Conservation (phyloP, 2,329 filamentous ascomycete genomes). For the Aureobasidium namibiae region DNA sequence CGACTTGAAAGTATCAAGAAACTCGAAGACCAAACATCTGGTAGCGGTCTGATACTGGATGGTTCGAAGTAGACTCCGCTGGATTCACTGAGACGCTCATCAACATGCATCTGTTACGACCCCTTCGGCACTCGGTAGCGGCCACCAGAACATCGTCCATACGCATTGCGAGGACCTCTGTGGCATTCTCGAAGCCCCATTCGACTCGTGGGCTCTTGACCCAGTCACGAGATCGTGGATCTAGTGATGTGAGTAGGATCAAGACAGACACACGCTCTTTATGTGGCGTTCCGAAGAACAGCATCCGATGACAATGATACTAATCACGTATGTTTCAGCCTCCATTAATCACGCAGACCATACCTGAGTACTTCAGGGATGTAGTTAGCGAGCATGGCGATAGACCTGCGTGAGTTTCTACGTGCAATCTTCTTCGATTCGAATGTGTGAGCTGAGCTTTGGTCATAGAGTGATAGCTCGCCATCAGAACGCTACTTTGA, state of each 20-base stretch:
- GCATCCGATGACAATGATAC: neutral
- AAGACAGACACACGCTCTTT: neutral
- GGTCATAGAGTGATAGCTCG: slow-evolving; percentile 45
- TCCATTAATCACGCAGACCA: slow-evolving; percentile 57
- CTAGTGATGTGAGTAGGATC: slow-evolving; percentile 2
- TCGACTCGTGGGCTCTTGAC: slow-evolving; percentile 1
- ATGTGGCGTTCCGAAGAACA: neutral
- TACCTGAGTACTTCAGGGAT: slow-evolving; percentile 62
- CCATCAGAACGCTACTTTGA: slow-evolving; percentile 57
- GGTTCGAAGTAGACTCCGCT: too few relatives aligned
- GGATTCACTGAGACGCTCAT: neutral
- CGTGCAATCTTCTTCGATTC: neutral
- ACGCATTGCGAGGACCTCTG: neutral
- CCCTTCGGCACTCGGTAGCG: neutral
- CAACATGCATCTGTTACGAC: neutral
- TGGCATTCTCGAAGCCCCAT: neutral
- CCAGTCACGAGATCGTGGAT: slow-evolving; percentile 6
- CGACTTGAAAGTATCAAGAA: neutral
- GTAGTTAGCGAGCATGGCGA: slow-evolving; percentile 59
- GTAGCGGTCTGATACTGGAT: neutral
- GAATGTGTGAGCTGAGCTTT: neutral
- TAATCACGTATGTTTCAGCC: slow-evolving; percentile 40
- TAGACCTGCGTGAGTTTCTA: slow-evolving; percentile 45
- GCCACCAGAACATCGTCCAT: neutral
- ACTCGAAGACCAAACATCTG: too few relatives aligned